phyloP scores from a whole-genome alignment of 2,329 filamentous ascomycete species.

The Fusarium sp. region DNA sequence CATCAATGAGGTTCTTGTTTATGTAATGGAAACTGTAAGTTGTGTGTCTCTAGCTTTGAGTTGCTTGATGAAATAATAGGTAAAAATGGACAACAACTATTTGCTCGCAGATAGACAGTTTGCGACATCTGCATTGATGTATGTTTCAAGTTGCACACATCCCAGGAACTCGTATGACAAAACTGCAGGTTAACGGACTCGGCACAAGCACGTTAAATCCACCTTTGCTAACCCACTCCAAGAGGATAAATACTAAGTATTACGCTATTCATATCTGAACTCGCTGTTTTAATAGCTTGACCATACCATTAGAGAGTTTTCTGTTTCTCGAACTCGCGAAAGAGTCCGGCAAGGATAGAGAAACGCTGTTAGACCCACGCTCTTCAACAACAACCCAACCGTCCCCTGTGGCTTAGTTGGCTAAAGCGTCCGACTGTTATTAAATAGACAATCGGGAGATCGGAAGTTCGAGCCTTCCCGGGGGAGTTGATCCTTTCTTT shows the following conservation, averaged over 20 bases:
- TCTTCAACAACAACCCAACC: neutral
- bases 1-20: no score
- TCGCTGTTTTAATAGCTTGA: fast-evolving
- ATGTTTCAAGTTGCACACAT: neutral
- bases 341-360: neutral
- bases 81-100: fast-evolving
- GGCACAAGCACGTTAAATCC: neutral
- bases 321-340: neutral
- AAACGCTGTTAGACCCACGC: fast-evolving
- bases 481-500: constrained; percentile 33
- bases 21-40: neutral
- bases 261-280: neutral
- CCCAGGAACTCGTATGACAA: fast-evolving
- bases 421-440: constrained; percentile 43
- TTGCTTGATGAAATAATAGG: neutral
- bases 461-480: constrained; percentile 47
- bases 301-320: neutral
- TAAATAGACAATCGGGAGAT: constrained; percentile 45
- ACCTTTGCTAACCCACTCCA: neutral
- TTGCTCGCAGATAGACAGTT: no score
- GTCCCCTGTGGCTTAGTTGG: constrained; percentile 43
- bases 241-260: fast-evolving
- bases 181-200: neutral
- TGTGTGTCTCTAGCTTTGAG: neutral
- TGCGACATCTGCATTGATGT: no score